Evolutionary conservation across 139 green algal species (phyloP), one percentile per base, ranked within the genome.

Genomic region (Medakamo hakoo): DNA sequence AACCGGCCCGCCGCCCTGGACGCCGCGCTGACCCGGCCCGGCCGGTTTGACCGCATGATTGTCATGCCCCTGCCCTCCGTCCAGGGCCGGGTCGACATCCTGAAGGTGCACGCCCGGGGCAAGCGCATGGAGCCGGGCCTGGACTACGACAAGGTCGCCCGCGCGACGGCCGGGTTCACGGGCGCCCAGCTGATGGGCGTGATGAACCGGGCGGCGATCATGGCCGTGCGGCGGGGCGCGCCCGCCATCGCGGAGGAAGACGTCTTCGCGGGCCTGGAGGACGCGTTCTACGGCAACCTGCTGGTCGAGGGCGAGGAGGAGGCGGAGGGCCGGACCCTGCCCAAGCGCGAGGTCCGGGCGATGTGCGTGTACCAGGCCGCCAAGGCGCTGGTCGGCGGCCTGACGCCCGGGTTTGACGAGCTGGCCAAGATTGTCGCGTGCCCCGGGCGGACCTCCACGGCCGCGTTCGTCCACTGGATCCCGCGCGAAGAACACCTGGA

Each of bases 11-110:
- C 77, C 9, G 79, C 86, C 18, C 83, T 99, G 55, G 93, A 99
- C 77, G 69, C 74, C 4, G 90, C 92, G 24, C 79, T 94, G 4
- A 92, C 78, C 9, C 79, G 92, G 0, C 88, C 93, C 4, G 93
- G 93, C 5, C 80, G 93, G 62, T 98, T 99, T 73, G 92, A 98
- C 81, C 81, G 92, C 68, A 85, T 96, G 67, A 82, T 98, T 57
- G 80, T 91, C 65, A 81, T 97, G 78, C 85, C 86, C 1, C 72
- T 94, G 63, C 90, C 90, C 25, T 88, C 95, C 63, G 62, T 88
- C 18, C 65, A 81, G 55, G 89, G 89, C 2, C 76, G 90, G 21
- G 65, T 80, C 4, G 84, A 84, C 56, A 96, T 97, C 68, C 73
- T 96, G 57, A 69, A 89, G 74, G 86, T 97, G 56, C 90, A 97